Conservation (phyloP, 306 rosid species). For the Vigna unguiculata region DNA sequence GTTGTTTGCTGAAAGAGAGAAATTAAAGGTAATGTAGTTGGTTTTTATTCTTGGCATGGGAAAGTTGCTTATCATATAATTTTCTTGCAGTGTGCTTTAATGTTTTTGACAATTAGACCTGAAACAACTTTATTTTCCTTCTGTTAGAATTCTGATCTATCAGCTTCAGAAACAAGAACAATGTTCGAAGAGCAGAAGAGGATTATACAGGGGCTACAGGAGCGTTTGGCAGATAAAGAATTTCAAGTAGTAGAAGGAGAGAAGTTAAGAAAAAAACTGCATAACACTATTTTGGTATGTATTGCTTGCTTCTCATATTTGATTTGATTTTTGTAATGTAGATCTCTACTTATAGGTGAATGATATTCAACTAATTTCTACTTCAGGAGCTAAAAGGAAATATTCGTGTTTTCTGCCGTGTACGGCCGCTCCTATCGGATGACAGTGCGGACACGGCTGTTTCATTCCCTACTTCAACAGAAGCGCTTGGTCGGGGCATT, state of each 20-base stretch:
- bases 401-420: conserved; percentile 94
- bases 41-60: conserved; percentile 20
- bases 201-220: conserved; percentile 58
- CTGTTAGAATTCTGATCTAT: conserved; percentile 68
- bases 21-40: conserved; percentile 61
- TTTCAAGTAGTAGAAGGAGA: conserved; percentile 80
- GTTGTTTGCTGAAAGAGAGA: conserved; percentile 66
- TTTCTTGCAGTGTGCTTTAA: background rate
- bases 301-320: conserved; percentile 24
- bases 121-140: background rate
- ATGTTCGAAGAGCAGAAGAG: conserved; percentile 72
- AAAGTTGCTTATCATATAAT: background rate
- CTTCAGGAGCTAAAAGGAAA: conserved; percentile 91
- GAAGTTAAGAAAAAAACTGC: conserved; percentile 76
- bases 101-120: conserved; percentile 22
- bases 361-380: conserved; percentile 31
- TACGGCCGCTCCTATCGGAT: conserved; percentile 88
- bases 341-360: background rate
- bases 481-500: conserved; percentile 81
- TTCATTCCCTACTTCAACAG: conserved; percentile 83
- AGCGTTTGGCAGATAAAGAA: conserved; percentile 73
- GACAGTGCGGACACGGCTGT: conserved; percentile 72
- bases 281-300: conserved; percentile 96
- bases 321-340: background rate
- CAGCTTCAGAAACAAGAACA: conserved; percentile 63